Conservation (phyloP, 768 basidiomycete species). For the Termitomyces heimii region DNA sequence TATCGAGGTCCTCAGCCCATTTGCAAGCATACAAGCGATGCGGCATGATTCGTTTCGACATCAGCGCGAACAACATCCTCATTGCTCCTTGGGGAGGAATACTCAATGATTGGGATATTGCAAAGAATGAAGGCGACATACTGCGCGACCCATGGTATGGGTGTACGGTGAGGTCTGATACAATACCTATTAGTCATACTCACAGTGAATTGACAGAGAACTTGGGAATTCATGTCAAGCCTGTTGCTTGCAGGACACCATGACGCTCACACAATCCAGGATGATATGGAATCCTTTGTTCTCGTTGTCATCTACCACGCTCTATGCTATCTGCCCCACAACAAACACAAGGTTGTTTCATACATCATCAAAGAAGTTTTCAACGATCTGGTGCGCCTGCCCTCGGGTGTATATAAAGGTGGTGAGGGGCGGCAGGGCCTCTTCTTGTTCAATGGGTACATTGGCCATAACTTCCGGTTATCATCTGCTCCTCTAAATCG, state of each 20-base stretch:
- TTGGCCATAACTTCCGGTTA: background rate
- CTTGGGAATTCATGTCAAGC: no score
- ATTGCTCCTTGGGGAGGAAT: no score
- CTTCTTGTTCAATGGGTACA: background rate
- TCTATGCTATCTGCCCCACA: no score
- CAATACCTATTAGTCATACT: background rate
- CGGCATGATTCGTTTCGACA: slow-evolving; percentile 7
- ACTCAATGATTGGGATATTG: slow-evolving; percentile 14
- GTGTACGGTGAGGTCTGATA: slow-evolving; percentile 3
- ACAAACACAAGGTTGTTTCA: no score
- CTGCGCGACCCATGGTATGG: background rate
- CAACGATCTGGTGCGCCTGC: background rate
- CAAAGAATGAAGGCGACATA: background rate
- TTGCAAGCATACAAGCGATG: slow-evolving; percentile 6
- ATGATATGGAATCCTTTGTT: no score
- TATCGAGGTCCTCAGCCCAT: background rate
- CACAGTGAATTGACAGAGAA: background rate
- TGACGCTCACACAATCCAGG: no score
- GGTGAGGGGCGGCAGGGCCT: background rate
- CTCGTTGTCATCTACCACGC: no score
- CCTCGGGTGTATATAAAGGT: background rate
- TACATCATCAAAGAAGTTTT: background rate
- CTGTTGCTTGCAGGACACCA: background rate
- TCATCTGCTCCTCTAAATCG: background rate
- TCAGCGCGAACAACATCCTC: slow-evolving; percentile 8